These are phyloP conservation scores for Lindgomyces ingoldianus DNA, from an alignment of 495 filamentous ascomycete genomes.

Conservation along the genomic window DNA sequence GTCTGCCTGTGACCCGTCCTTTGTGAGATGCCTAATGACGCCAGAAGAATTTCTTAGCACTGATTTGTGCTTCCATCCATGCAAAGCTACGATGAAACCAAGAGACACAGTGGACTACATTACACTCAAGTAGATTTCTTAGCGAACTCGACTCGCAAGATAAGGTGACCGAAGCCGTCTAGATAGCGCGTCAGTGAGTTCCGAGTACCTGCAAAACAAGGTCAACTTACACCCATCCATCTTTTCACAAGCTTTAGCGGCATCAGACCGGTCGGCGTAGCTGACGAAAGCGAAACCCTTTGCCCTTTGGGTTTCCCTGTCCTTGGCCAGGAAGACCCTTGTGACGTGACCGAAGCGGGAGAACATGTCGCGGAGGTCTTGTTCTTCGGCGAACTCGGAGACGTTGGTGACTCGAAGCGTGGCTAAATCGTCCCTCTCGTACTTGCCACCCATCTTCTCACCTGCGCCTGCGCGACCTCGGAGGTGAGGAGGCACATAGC, in stretches of 20 bases:
- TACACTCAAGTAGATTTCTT: constrained; percentile 41
- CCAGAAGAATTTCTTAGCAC: too few relatives aligned
- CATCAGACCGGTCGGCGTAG: constrained; percentile 85
- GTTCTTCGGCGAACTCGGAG: constrained; percentile 94
- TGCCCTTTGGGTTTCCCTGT: constrained; percentile 87
- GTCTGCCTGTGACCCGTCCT: too few relatives aligned
- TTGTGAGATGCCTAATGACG: too few relatives aligned
- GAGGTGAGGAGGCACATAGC: constrained; percentile 91
- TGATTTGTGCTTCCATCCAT: too few relatives aligned
- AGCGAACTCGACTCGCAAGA: constrained; percentile 49
- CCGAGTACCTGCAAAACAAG: not conserved
- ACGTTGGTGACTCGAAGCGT: constrained; percentile 97
- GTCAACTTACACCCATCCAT: constrained; percentile 83
- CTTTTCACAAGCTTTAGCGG: constrained; percentile 88
- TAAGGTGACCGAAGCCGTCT: constrained; percentile 48
- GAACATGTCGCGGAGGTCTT: constrained; percentile 94
- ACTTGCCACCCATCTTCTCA: constrained; percentile 91
- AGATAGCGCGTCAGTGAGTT: constrained; percentile 25
- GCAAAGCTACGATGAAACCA: not conserved
- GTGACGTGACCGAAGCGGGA: constrained; percentile 95
- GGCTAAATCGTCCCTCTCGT: constrained; percentile 93
- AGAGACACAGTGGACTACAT: not conserved
- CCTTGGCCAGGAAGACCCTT: constrained; percentile 94
- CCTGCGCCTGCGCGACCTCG: constrained; percentile 71
- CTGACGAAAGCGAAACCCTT: constrained; percentile 99